Evolutionary conservation across 2,329 filamentous ascomycete species (phyloP).

Genomic region (Stenocarpella maydis): DNA sequence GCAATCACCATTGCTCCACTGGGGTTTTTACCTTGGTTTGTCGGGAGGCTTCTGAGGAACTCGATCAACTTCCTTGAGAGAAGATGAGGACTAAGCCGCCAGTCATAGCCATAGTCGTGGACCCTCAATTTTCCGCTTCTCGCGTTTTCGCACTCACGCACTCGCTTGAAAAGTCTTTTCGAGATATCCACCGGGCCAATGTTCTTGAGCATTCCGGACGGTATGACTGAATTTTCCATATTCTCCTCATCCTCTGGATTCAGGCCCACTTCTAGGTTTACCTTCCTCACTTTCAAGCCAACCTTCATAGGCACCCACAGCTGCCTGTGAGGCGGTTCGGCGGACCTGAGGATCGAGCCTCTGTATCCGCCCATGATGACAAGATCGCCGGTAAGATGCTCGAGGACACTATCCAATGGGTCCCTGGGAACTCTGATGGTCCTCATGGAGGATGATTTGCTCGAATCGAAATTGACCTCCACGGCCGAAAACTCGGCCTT

Average conservation of each 20-base stretch:
- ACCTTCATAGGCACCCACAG: conserved; percentile 95
- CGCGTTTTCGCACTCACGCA: conserved; percentile 78
- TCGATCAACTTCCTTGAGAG: conserved; percentile 75
- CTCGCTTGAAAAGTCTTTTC: conserved; percentile 78
- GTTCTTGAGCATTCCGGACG: conserved; percentile 88
- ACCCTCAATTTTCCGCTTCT: conserved; percentile 76
- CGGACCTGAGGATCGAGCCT: conserved; percentile 87
- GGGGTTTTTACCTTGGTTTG: conserved; percentile 66
- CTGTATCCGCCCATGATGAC: conserved; percentile 91
- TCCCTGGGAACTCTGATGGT: conserved; percentile 39
- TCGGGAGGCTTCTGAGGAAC: conserved; percentile 78
- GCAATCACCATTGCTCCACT: conserved; percentile 83
- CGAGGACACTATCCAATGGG: conserved; percentile 64
- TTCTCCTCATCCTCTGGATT: conserved; percentile 81
- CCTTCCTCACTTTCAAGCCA: conserved; percentile 88
- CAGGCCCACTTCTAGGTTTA: conserved; percentile 87
- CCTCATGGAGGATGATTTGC: conserved; percentile 35
- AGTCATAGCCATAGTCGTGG: conserved; percentile 95
- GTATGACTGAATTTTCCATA: conserved; percentile 84
- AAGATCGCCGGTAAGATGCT: conserved; percentile 80
- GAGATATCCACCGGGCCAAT: conserved; percentile 93
- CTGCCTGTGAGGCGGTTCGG: conserved; percentile 83
- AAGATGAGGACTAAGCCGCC: conserved; percentile 84
- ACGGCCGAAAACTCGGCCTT: conserved; percentile 35
- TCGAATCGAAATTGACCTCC: conserved; percentile 33